Evolutionary conservation across 2,329 filamentous ascomycete genomes (phyloP).

Genomic region (Trichoderma atrobrunneum): DNA sequence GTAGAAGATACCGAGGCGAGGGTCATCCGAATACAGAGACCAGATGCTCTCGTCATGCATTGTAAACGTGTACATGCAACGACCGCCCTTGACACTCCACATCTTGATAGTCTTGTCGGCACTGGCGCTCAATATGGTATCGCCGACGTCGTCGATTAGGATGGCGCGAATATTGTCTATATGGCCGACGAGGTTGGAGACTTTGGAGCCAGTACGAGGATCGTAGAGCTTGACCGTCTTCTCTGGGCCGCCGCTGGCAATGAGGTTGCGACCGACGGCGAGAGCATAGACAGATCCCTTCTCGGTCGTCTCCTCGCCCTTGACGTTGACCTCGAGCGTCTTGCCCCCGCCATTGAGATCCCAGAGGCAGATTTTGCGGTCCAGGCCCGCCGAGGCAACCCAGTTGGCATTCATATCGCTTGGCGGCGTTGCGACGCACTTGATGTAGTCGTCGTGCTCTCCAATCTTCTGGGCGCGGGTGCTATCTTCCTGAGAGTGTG

Average conservation of each 20-base stretch:
- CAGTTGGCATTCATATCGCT: constrained; percentile 64
- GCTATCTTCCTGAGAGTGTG: constrained; percentile 59
- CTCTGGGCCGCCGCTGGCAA: constrained; percentile 92
- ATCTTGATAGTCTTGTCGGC: constrained; percentile 97
- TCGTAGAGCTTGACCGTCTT: constrained; percentile 93
- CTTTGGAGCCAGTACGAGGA: constrained; percentile 77
- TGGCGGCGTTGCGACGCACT: constrained; percentile 78
- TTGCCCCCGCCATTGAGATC: constrained; percentile 86
- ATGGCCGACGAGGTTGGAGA: constrained; percentile 96
- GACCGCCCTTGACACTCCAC: constrained; percentile 91
- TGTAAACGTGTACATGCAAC: constrained; percentile 96
- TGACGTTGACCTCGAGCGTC: constrained; percentile 79
- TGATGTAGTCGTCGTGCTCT: constrained; percentile 93
- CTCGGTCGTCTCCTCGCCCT: constrained; percentile 76
- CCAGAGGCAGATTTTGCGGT: constrained; percentile 90
- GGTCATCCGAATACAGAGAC: constrained; percentile 88
- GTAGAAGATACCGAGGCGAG: constrained; percentile 85
- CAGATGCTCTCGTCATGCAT: constrained; percentile 99
- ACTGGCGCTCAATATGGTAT: constrained; percentile 89
- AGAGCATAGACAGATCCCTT: constrained; percentile 96
- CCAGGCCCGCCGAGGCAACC: constrained; percentile 91
- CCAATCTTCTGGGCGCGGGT: constrained; percentile 67
- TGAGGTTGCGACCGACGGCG: constrained; percentile 71
- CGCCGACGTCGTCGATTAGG: constrained; percentile 81
- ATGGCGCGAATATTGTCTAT: constrained; percentile 93